A percentile compares a stretch with the other conserved stretches of the same genome.
These are phyloP conservation scores for Stygiomarasmius scandens DNA, from an alignment of 1,284 basidiomycete species.

Conservation along the genomic window DNA sequence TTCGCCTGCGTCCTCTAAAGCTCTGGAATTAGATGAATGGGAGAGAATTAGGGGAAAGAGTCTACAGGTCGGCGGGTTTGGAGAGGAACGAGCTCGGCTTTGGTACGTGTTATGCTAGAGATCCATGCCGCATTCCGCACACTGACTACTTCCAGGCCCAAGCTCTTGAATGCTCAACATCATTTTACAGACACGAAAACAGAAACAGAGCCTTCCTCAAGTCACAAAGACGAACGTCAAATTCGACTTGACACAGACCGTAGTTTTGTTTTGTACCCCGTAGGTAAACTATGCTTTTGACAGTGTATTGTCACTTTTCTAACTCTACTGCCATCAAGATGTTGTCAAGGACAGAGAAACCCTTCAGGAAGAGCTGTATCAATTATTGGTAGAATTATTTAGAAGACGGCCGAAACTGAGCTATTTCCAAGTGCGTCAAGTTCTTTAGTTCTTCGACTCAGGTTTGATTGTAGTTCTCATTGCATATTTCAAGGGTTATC, in stretches of 20 bases:
- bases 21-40: not conserved
- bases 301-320: too few relatives aligned
- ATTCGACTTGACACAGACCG: constrained; percentile 86
- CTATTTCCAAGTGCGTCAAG: constrained; percentile 78
- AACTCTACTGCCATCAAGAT: constrained; percentile 19
- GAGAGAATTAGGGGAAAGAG: constrained; percentile 31
- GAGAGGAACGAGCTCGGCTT: constrained; percentile 51
- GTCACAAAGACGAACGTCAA: constrained; percentile 82
- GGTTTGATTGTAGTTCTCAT: not conserved
- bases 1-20: not conserved
- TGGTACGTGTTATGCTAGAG: constrained; percentile 44
- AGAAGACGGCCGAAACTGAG: constrained; percentile 70
- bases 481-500: constrained; percentile 68
- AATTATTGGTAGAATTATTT: constrained; percentile 78
- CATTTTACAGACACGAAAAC: constrained; percentile 8
- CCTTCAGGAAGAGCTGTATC: constrained; percentile 70
- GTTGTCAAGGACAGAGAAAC: constrained; percentile 39
- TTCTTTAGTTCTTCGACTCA: not conserved
- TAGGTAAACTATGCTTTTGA: constrained; percentile 57
- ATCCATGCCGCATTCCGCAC: too few relatives aligned
- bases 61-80: constrained; percentile 64
- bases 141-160: constrained; percentile 45
- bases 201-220: constrained; percentile 14
- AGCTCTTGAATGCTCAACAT: constrained; percentile 42
- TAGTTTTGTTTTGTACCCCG: constrained; percentile 87